These are phyloP conservation scores for Naematelia encephala DNA, from an alignment of 768 basidiomycete genomes.

Conservation along the genomic window DNA sequence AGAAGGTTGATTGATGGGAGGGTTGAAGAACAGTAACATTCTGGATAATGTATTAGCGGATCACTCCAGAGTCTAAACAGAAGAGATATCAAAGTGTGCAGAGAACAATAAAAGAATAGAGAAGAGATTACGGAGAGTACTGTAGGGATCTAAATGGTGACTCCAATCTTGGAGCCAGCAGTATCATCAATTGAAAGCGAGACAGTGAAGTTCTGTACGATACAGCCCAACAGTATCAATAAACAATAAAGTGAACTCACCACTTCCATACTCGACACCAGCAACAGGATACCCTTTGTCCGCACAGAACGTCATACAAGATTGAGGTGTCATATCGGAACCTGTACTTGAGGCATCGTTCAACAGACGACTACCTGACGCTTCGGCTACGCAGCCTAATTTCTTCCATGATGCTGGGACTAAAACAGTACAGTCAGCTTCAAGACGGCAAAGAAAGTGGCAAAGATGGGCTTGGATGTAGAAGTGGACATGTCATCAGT, in stretches of 20 bases:
- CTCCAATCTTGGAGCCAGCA: too few relatives aligned
- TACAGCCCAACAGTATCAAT: background rate
- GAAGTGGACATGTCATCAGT: too few relatives aligned
- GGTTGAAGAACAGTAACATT: constrained; percentile 19
- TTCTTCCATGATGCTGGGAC: constrained; percentile 10
- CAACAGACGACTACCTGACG: constrained; percentile 7
- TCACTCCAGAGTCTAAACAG: background rate
- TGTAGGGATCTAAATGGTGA: too few relatives aligned
- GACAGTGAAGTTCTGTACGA: too few relatives aligned
- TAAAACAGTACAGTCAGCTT: too few relatives aligned
- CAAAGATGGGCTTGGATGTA: too few relatives aligned
- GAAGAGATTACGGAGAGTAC: too few relatives aligned
- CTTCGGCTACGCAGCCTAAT: constrained; percentile 14
- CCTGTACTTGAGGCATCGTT: background rate
- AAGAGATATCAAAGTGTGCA: background rate
- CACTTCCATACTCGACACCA: constrained; percentile 3
- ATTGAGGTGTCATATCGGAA: constrained; percentile 10
- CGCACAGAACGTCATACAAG: constrained; percentile 10
- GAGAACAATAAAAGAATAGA: too few relatives aligned
- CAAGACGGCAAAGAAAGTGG: too few relatives aligned
- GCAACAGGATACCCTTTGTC: constrained; percentile 8
- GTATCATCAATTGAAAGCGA: too few relatives aligned
- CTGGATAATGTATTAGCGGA: constrained; percentile 3
- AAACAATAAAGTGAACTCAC: background rate
- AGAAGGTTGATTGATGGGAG: constrained; percentile 1